phyloP scores from a whole-genome alignment of 2,329 filamentous ascomycete species.

The Triangularia verruculosa region DNA sequence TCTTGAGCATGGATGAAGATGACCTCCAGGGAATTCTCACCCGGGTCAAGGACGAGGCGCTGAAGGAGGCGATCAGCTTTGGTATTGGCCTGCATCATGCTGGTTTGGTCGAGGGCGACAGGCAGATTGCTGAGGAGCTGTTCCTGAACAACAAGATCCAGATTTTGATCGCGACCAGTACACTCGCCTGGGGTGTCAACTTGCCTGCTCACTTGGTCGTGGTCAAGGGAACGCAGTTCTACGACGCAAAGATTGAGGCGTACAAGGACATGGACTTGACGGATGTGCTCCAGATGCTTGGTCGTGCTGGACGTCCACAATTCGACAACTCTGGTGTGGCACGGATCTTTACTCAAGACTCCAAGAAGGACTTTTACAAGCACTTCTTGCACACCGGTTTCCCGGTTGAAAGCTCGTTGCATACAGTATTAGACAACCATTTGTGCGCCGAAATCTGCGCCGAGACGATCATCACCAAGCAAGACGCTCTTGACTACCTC shows the following conservation, averaged over 20 bases:
- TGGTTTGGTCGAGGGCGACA: slow-evolving; percentile 90
- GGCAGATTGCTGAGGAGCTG: slow-evolving; percentile 86
- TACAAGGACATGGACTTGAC: slow-evolving; percentile 99
- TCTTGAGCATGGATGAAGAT: slow-evolving; percentile 91
- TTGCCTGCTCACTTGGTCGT: slow-evolving; percentile 94
- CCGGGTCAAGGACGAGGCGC: slow-evolving; percentile 86
- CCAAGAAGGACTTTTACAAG: slow-evolving; percentile 99
- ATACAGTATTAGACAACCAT: slow-evolving; percentile 97
- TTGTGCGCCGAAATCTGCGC: slow-evolving; percentile 91
- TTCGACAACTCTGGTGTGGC: slow-evolving; percentile 96
- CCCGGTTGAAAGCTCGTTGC: slow-evolving; percentile 91
- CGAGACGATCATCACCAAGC: slow-evolving; percentile 88
- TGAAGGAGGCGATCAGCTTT: slow-evolving; percentile 93
- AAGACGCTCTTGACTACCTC: slow-evolving; percentile 94
- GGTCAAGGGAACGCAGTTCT: slow-evolving; percentile 97
- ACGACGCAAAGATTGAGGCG: slow-evolving; percentile 94
- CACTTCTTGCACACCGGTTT: slow-evolving; percentile 98
- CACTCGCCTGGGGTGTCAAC: slow-evolving; percentile 97
- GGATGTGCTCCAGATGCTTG: slow-evolving; percentile 96
- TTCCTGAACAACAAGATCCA: slow-evolving; percentile 98
- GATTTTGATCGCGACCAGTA: slow-evolving; percentile 91
- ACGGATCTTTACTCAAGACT: slow-evolving; percentile 93
- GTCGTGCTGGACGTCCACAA: slow-evolving; percentile 89
- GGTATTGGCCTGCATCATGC: slow-evolving; percentile 97
- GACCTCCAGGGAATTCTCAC: slow-evolving; percentile 85